These are phyloP conservation scores for Limnanthes douglasii DNA, from an alignment of 345 rosid genomes.

Conservation along the genomic window DNA sequence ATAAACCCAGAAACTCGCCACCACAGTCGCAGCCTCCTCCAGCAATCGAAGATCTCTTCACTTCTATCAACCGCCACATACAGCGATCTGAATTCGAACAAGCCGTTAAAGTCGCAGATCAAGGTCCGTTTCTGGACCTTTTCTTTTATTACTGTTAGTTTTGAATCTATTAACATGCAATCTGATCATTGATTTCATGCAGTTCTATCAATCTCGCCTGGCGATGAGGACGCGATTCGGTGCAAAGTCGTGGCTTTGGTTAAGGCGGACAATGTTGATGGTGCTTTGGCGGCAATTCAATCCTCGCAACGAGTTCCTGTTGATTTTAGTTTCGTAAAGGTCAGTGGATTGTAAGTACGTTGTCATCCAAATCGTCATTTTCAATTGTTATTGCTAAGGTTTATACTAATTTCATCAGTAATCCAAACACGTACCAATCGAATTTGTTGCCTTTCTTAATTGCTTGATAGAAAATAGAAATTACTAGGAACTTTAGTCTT, in stretches of 20 bases:
- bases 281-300: constrained; percentile 48
- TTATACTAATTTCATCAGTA: too few relatives aligned
- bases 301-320: constrained; percentile 23
- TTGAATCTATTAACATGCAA: neutral
- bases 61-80: constrained; percentile 44
- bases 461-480: too few relatives aligned
- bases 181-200: constrained; percentile 3
- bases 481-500: too few relatives aligned
- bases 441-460: too few relatives aligned
- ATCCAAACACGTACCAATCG: too few relatives aligned
- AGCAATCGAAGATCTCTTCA: constrained; percentile 75
- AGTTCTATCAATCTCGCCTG: constrained; percentile 58
- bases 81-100: constrained; percentile 38
- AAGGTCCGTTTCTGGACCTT: constrained; percentile 24
- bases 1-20: constrained; percentile 29
- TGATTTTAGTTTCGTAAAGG: constrained; percentile 65
- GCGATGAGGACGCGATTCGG: constrained; percentile 76
- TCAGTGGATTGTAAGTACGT: too few relatives aligned
- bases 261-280: constrained; percentile 48
- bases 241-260: constrained; percentile 80
- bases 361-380: too few relatives aligned
- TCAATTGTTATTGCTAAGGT: too few relatives aligned
- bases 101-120: constrained; percentile 61
- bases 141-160: neutral
- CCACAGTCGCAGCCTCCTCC: constrained; percentile 47